A percentile compares a stretch with the other conserved stretches of the same genome.
Evolutionary conservation across 176 grass and related monocot species (phyloP).

Genomic region (Panicum miliaceum): DNA sequence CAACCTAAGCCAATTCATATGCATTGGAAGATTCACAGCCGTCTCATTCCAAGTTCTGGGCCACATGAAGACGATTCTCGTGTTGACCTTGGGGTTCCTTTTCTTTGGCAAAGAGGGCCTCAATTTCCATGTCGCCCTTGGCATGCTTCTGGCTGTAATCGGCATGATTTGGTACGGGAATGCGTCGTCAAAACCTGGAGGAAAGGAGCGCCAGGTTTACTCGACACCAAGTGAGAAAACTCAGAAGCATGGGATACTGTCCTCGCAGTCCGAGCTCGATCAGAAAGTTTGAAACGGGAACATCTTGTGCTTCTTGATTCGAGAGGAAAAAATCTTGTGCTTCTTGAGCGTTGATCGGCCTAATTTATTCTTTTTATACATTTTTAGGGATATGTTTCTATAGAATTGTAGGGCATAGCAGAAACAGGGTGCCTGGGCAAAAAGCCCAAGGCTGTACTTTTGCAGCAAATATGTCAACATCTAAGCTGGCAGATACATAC

Average conservation of each 20-base stretch:
- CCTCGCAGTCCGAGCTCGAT: constrained; percentile 43
- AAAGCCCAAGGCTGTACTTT: constrained; percentile 9
- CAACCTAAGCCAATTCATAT: constrained; percentile 76
- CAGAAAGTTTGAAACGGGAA: constrained; percentile 42
- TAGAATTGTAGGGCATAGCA: constrained; percentile 31
- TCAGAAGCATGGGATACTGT: constrained; percentile 34
- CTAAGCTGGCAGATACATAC: constrained; percentile 2
- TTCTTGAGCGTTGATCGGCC: neutral
- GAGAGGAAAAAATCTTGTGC: neutral
- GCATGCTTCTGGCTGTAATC: constrained; percentile 59
- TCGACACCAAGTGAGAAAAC: constrained; percentile 30
- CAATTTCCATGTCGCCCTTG: constrained; percentile 59
- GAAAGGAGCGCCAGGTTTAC: constrained; percentile 57
- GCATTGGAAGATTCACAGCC: constrained; percentile 67
- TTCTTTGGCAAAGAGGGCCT: constrained; percentile 70
- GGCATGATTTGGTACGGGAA: constrained; percentile 77
- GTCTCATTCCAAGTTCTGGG: constrained; percentile 77
- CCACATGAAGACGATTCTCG: constrained; percentile 77
- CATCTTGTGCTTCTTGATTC: constrained; percentile 6
- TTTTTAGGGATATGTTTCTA: constrained; percentile 18
- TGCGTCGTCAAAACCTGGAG: constrained; percentile 64
- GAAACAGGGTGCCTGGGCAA: constrained; percentile 17
- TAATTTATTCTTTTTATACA: neutral
- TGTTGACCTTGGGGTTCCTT: constrained; percentile 62
- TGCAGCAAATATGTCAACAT: neutral